Base-by-base conservation (phyloP, 139 green algal genomes). In the Tetraselmis striata region DNA sequence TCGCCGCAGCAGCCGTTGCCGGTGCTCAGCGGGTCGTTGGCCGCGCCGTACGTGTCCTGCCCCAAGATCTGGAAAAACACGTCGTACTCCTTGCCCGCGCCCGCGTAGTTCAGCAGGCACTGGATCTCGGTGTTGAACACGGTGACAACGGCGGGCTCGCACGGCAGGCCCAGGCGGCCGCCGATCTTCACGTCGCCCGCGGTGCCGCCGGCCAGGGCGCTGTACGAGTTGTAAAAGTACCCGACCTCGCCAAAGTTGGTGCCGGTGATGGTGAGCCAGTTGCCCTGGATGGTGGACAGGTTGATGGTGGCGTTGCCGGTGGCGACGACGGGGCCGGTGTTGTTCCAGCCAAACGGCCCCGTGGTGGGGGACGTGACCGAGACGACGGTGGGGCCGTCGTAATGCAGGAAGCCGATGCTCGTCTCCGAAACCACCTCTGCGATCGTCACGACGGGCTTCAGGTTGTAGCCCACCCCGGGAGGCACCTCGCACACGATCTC, bases 231-330 rank as follows among this genome's bases (percentile, higher is more conserved):
- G n/a, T 59, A 31, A 31, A 82, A 82, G 31, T 28, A 76, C 29
- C 58, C 78, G 22, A 24, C 23, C 2, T 18, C 76, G 28, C 81
- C 81, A 59, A 81, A 84, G 81, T 84, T 84, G 25, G 30, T 76
- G 5, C 81, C 81, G 29, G 81, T 84, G 81, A 84, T 81, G 81
- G 75, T 84, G 27, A 59, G n/a, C 25, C 28, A 74, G 76, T 84
- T 30, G n/a, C 81, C 81, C n/a, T 77, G 32, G 81, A 81, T 84
- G 27, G 25, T 32, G 2, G 81, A 75, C 24, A 79, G 2, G 30
- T 76, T 76, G 28, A 81, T 81, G 23, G 18, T 28, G 28, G 83
- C 77, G 74, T 75, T 76, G 2, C 29, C 29, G 1, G 24, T 31
- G 18, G 5, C 18, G 18, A 67, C 11, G 11, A 67, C 11, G 11